A percentile compares a stretch with the other conserved stretches of the same genome.
Evolutionary conservation across 768 basidiomycete species (phyloP).

Genomic region (Amanita phalloides): DNA sequence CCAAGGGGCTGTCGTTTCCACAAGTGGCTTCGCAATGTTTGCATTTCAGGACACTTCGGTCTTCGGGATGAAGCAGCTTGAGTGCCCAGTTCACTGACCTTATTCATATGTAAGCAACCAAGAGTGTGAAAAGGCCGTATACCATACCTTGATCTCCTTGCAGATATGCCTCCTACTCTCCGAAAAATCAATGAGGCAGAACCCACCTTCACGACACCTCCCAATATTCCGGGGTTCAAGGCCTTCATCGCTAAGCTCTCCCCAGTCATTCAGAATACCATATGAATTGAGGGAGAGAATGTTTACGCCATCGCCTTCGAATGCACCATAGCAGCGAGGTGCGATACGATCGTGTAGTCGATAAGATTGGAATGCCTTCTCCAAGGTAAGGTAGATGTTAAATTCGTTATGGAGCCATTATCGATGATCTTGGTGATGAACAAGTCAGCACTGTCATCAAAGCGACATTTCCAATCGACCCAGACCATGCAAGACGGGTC

Average conservation of each 20-base stretch:
- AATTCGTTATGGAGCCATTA: slow-evolving; percentile 12
- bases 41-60: slow-evolving; percentile 12
- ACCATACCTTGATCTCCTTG: slow-evolving; percentile 6
- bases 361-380: slow-evolving; percentile 10
- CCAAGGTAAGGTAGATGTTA: slow-evolving; percentile 12
- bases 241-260: slow-evolving; percentile 10
- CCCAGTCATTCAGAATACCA: slow-evolving; percentile 10
- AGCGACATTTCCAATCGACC: slow-evolving; percentile 13
- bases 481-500: slow-evolving; percentile 10
- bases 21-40: slow-evolving; percentile 13
- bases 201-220: slow-evolving; percentile 10
- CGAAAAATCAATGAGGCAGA: slow-evolving; percentile 12
- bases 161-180: slow-evolving; percentile 10
- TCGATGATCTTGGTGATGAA: slow-evolving; percentile 12
- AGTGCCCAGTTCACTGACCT: background rate
- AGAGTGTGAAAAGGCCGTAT: slow-evolving; percentile 4
- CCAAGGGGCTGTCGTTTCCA: slow-evolving; percentile 8
- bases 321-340: slow-evolving; percentile 13
- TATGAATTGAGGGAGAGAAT: slow-evolving; percentile 13
- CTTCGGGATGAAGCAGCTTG: slow-evolving; percentile 6
- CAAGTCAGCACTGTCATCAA: slow-evolving; percentile 10
- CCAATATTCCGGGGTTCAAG: slow-evolving; percentile 12
- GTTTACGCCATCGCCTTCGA: slow-evolving; percentile 8
- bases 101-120: background rate
- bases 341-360: slow-evolving; percentile 10